Base-by-base conservation (phyloP, 2,329 filamentous ascomycete genomes). In the Periconia sp. region DNA sequence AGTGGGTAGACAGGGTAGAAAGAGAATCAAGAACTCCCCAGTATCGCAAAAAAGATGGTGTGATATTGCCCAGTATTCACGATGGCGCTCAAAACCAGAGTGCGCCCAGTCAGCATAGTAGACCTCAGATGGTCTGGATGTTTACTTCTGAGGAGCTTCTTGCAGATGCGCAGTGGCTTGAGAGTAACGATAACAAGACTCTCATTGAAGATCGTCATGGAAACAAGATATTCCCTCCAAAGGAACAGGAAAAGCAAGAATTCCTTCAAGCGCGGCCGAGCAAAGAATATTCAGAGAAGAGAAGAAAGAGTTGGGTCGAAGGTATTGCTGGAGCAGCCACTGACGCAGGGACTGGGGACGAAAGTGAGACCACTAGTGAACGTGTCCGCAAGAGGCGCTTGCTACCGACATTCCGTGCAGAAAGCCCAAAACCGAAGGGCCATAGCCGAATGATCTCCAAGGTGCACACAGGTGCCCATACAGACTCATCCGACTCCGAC, bases 151-250 rank as follows among this genome's bases (percentile, higher is more conserved):
- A 90, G 52, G 92, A 97, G 69, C 82, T 97, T 72, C 78, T 97
- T 45, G 92, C 92, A 5, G 94, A 99, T 76, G 82, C 89, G 1
- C 91, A 92, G 66, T 99, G 94, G 94, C 77, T 95, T 19, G 91
- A 97, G 70, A 86, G 92, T 64, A 85, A 83, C 31, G 80, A 87
- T 53, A 92, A 97, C 73, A 95, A 92, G 70, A 82, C 81, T 49
- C 79, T 92, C 27, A 88, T 96, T 41, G 90, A 96, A 68, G 89
- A 96, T 72, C 85, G 86, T 14, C 79, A 90, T 64, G 91, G 91
- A 66, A 82, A 84, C 45, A 87, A 83, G 53, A 84, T 97, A 14
- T 95, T 90, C 57, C 59, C 64, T 15, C 56, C 63, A 3, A 65
- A 55, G 42, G 65, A 70, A 23, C 49, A 53, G 5, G 52, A 56